Evolutionary conservation across 2,329 filamentous ascomycete species (phyloP), one percentile per base, ranked within the genome.

Genomic region (Clathrospora elynae): DNA sequence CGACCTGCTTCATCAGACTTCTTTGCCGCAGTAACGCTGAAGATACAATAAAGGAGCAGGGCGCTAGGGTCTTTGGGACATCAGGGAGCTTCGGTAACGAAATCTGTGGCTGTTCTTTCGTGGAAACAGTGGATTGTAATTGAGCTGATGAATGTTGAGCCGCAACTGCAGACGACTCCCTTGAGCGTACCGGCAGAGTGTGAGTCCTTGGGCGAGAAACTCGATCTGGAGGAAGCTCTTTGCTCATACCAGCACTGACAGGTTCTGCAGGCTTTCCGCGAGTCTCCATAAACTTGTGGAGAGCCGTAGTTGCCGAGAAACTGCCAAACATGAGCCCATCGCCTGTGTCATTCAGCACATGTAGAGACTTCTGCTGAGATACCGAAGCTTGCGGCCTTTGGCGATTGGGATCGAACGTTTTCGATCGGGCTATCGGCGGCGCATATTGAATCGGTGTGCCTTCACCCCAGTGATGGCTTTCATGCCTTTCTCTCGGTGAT

Each of bases 31-130:
- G 23, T 70, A 71, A 24, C 78, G 64, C 68, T 1, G 78, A 65
- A 0, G 84, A 81, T 12, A 83, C 69, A 6, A 87, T 74, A 51
- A 83, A 73, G 9, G 69, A 64, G 10, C 66, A 65, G 17, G 64
- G 48, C 5, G 53, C 51, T 2, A 57, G 49, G 4, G 55, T 40
- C 5, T 28, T 13, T 5, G 61, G 57, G 5, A 64, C 16, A 2
- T 32, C 23, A 4, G 54, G 62, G 59, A 53, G 79, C n/a, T n/a
- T n/a, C n/a, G n/a, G n/a, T n/a, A n/a, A n/a, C n/a, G n/a, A n/a
- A n/a, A n/a, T n/a, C n/a, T 6, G 16, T n/a, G n/a, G 28, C 20
- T 18, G 12, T 7, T 25, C 14, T 30, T n/a, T 29, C 25, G 9
- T 19, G 6, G 16, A 10, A 13, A 24, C 32, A 12, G 14, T 30